A percentile compares a stretch with the other conserved stretches of the same genome.
phyloP scores from a whole-genome alignment of 2,329 filamentous ascomycete species.

The Paramyrothecium sp. region DNA sequence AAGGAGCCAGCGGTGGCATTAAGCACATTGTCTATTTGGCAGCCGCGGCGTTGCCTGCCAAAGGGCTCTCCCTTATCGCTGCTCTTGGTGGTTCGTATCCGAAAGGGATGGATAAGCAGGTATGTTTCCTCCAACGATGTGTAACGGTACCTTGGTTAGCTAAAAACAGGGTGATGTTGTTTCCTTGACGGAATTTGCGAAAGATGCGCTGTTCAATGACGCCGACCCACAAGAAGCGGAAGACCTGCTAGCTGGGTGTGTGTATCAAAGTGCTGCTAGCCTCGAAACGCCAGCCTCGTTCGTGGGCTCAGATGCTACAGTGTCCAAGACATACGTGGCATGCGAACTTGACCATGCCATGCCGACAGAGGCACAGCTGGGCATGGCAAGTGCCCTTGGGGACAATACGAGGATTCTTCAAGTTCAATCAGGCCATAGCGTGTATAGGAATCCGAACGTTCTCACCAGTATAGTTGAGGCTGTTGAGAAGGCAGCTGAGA shows the following conservation, averaged over 20 bases:
- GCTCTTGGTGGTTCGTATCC: background rate
- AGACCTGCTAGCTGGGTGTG: background rate
- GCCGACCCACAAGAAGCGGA: background rate
- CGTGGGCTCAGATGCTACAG: constrained; percentile 17
- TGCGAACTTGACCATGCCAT: constrained; percentile 19
- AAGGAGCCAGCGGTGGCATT: constrained; percentile 24
- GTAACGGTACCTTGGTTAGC: background rate
- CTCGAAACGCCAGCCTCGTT: constrained; percentile 13
- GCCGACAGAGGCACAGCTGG: constrained; percentile 15
- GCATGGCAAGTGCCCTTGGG: constrained; percentile 11
- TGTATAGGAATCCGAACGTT: background rate
- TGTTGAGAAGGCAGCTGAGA: background rate
- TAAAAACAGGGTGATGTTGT: background rate
- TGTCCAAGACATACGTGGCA: constrained; percentile 23
- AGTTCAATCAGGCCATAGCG: background rate
- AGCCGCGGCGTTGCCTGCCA: constrained; percentile 12
- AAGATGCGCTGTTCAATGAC: constrained; percentile 8
- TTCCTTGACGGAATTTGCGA: constrained; percentile 5
- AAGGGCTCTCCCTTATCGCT: background rate
- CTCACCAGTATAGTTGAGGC: background rate
- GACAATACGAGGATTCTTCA: background rate
- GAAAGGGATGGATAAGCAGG: background rate
- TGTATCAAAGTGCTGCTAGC: constrained; percentile 14
- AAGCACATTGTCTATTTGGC: constrained; percentile 24
- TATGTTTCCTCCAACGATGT: background rate